These are phyloP conservation scores for Colletotrichum zoysiae DNA, from an alignment of 2,329 filamentous ascomycete species.

Conservation along the genomic window DNA sequence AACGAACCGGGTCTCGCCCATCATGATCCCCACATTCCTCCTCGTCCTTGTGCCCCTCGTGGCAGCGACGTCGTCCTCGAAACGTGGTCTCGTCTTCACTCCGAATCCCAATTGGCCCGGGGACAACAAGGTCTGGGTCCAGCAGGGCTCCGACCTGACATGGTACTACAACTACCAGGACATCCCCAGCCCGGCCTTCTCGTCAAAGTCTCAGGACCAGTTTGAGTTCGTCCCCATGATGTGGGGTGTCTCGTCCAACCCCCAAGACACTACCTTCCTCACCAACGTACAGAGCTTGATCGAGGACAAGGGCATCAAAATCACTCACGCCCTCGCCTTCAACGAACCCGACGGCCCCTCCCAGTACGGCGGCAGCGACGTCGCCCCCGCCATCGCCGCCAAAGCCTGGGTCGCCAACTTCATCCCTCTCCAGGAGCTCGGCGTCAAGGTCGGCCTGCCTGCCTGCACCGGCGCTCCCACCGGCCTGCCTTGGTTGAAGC, in stretches of 20 bases:
- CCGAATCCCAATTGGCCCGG: slow-evolving; percentile 64
- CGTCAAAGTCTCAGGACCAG: slow-evolving; percentile 60
- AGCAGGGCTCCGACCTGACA: slow-evolving; percentile 69
- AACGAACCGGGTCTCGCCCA: slow-evolving; percentile 24
- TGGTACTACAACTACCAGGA: slow-evolving; percentile 89
- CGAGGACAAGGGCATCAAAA: slow-evolving; percentile 63
- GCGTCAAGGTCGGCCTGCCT: slow-evolving; percentile 77
- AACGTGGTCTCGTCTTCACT: slow-evolving; percentile 81
- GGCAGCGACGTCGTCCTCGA: slow-evolving; percentile 60
- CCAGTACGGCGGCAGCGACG: slow-evolving; percentile 70
- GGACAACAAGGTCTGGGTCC: slow-evolving; percentile 76
- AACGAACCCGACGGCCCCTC: slow-evolving; percentile 79
- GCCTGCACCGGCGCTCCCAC: slow-evolving; percentile 72
- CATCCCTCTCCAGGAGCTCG: slow-evolving; percentile 73
- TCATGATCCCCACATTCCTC: slow-evolving; percentile 42
- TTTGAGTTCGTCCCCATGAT: slow-evolving; percentile 87
- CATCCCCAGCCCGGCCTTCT: slow-evolving; percentile 66
- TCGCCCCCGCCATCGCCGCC: slow-evolving; percentile 72
- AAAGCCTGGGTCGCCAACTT: slow-evolving; percentile 78
- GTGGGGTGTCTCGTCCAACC: slow-evolving; percentile 70
- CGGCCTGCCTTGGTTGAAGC: slow-evolving; percentile 74
- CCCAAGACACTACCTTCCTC: slow-evolving; percentile 71
- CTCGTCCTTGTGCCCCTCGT: slow-evolving; percentile 44
- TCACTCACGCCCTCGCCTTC: slow-evolving; percentile 79
- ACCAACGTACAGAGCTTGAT: slow-evolving; percentile 69